These are phyloP conservation scores for Leishmania gerbilli DNA, from an alignment of 208 protist species.

Conservation along the genomic window DNA sequence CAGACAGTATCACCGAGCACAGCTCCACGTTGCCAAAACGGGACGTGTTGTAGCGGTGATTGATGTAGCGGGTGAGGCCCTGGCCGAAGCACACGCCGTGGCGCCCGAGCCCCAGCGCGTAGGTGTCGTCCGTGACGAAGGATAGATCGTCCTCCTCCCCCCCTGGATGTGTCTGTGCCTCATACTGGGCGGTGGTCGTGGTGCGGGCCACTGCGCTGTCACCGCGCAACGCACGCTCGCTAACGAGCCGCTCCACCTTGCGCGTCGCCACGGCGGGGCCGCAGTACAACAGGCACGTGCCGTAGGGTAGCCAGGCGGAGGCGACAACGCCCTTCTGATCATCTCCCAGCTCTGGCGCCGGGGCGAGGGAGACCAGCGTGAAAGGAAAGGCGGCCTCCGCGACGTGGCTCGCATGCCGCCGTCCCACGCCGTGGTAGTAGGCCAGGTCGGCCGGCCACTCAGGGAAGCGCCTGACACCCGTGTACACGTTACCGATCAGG, in stretches of 20 bases:
- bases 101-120: slow-evolving; percentile 75
- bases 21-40: slow-evolving; percentile 88
- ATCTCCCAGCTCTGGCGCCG: slow-evolving; percentile 62
- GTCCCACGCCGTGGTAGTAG: slow-evolving; percentile 82
- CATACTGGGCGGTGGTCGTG: background rate
- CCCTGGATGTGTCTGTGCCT: background rate
- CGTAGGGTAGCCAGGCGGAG: slow-evolving; percentile 65
- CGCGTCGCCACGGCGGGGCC: slow-evolving; percentile 62
- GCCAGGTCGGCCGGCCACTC: slow-evolving; percentile 56
- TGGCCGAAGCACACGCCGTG: slow-evolving; percentile 82
- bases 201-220: background rate
- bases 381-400: slow-evolving; percentile 75
- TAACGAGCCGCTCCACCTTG: slow-evolving; percentile 48
- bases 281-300: slow-evolving; percentile 80
- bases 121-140: slow-evolving; percentile 73
- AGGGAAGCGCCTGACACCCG: slow-evolving; percentile 49
- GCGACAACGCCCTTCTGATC: slow-evolving; percentile 67
- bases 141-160: slow-evolving; percentile 42
- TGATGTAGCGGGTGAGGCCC: slow-evolving; percentile 81
- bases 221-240: slow-evolving; percentile 6
- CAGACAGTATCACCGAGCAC: slow-evolving; percentile 77
- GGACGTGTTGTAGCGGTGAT: slow-evolving; percentile 87
- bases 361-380: slow-evolving; percentile 62
- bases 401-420: slow-evolving; percentile 42
- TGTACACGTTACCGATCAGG: slow-evolving; percentile 36